Conservation (phyloP, 805 yeast species). For the Tetrapisispora nanseiensis region DNA sequence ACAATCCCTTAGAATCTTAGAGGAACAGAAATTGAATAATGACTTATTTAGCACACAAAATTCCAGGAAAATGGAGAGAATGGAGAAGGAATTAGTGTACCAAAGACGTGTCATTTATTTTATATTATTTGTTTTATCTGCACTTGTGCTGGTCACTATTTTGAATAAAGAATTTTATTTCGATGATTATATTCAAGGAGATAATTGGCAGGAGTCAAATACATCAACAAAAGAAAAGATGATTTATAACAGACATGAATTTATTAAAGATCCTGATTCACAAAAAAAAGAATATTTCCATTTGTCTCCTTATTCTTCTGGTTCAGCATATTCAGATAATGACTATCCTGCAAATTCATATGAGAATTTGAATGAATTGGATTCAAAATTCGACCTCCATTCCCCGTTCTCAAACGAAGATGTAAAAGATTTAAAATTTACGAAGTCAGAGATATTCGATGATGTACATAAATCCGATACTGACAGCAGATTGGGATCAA, state of each 20-base stretch:
- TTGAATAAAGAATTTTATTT: constrained; percentile 1
- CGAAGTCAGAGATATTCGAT: background rate
- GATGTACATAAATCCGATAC: background rate
- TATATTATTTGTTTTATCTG: background rate
- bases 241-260: background rate
- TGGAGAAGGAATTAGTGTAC: constrained; percentile 16
- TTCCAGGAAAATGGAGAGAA: constrained; percentile 8
- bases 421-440: background rate
- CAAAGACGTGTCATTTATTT: constrained; percentile 15
- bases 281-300: background rate
- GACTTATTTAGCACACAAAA: constrained; percentile 14
- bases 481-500: too few species aligned
- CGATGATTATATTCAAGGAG: background rate
- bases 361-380: background rate
- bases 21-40: constrained; percentile 19
- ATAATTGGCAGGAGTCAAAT: background rate
- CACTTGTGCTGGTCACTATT: background rate
- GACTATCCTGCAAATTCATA: background rate
- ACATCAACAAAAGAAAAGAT: background rate
- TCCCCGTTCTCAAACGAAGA: background rate
- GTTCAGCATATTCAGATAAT: background rate
- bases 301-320: background rate
- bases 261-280: background rate
- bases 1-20: constrained; percentile 19
- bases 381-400: background rate